phyloP scores from a whole-genome alignment of 192 early-diverging fungal genomes.

The Coemansia sp. region DNA sequence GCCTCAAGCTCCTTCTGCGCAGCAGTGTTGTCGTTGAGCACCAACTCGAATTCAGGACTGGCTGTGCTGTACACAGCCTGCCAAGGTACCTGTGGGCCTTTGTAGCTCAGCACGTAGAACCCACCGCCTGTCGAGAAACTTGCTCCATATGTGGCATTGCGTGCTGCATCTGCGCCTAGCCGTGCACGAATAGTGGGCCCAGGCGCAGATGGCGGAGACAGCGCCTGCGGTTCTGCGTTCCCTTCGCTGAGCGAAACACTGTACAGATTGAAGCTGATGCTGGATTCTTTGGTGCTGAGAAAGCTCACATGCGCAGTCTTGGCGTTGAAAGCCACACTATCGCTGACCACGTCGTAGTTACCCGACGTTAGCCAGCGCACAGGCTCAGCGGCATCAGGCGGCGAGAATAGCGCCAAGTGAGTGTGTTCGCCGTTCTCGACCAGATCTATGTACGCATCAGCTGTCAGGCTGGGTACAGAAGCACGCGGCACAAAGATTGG shows the following conservation, averaged over 20 bases:
- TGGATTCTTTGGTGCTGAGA: constrained; percentile 40
- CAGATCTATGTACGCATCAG: constrained; percentile 64
- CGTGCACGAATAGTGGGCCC: not conserved
- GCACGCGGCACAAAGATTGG: constrained; percentile 34
- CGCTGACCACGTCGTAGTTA: constrained; percentile 66
- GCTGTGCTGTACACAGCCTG: constrained; percentile 61
- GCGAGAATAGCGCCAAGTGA: constrained; percentile 67
- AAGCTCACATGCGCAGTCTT: constrained; percentile 48
- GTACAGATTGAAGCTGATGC: constrained; percentile 45
- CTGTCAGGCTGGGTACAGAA: constrained; percentile 32
- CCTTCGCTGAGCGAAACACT: constrained; percentile 43
- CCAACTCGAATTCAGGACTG: constrained; percentile 55
- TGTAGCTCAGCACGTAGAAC: constrained; percentile 77
- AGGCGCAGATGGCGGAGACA: constrained; percentile 33
- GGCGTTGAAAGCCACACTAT: constrained; percentile 46
- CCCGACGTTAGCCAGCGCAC: constrained; percentile 64
- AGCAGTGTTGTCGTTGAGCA: constrained; percentile 59
- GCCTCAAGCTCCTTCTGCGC: constrained; percentile 51
- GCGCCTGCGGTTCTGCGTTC: constrained; percentile 10
- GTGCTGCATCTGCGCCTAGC: constrained; percentile 19
- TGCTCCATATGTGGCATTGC: constrained; percentile 59
- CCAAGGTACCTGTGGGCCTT: constrained; percentile 83
- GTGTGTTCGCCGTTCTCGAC: constrained; percentile 65
- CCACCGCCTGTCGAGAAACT: constrained; percentile 70
- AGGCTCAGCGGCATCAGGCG: constrained; percentile 51